Conservation (phyloP, 129 eudicot species). For the Apium graveolens region DNA sequence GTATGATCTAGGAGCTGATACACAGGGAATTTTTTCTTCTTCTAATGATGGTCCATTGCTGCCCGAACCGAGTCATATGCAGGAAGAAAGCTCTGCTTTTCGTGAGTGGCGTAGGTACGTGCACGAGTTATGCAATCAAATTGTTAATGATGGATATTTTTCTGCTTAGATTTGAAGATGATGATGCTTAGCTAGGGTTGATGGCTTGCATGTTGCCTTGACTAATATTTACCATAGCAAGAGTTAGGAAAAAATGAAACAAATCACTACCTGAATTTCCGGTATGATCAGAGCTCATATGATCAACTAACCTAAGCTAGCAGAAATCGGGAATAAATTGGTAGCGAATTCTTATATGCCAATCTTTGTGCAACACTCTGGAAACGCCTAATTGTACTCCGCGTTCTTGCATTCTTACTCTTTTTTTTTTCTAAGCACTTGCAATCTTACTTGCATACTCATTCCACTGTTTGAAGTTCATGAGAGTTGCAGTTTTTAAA, state of each 20-base stretch:
- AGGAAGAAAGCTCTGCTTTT: conserved; percentile 10
- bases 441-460: background rate
- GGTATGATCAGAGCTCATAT: no score
- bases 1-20: no score
- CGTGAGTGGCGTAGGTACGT: conserved; percentile 12
- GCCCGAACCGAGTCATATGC: conserved; percentile 4
- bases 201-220: no score
- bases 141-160: no score
- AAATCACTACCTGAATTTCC: no score
- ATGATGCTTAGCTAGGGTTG: background rate
- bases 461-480: background rate
- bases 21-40: conserved; percentile 2
- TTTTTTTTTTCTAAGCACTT: no score
- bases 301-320: no score
- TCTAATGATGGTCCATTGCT: conserved; percentile 1
- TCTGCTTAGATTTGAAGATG: no score
- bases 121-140: no score
- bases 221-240: no score
- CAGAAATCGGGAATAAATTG: background rate
- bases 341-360: background rate
- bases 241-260: no score
- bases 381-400: background rate
- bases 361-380: background rate
- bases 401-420: background rate
- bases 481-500: background rate